Evolutionary conservation across 768 basidiomycete genomes (phyloP).

Genomic region (Candolleomyces efflorescens): DNA sequence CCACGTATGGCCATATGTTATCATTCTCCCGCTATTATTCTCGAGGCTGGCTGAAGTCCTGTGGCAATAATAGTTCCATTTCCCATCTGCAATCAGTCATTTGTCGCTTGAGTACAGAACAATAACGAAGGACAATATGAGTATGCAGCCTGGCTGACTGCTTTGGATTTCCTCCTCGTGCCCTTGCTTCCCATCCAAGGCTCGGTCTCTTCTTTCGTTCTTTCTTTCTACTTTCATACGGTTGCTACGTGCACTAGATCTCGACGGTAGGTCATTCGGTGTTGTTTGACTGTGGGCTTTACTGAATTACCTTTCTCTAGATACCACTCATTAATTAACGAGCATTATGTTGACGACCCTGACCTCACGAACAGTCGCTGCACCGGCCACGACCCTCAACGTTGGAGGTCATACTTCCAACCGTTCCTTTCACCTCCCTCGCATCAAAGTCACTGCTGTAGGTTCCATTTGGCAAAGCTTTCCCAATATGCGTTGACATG

Average conservation of each 20-base stretch:
- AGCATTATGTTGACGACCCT: conserved; percentile 1
- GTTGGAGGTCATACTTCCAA: not conserved
- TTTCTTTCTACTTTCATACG: not conserved
- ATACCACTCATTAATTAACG: not conserved
- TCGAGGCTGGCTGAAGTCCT: no score
- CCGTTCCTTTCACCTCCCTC: conserved; percentile 5
- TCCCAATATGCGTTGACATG: not conserved
- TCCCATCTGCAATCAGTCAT: not conserved
- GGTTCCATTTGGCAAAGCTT: not conserved
- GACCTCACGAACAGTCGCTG: not conserved
- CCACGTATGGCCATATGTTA: no score
- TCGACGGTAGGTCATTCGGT: not conserved
- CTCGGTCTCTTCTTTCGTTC: not conserved
- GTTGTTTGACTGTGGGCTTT: not conserved
- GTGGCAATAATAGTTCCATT: not conserved
- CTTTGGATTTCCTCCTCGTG: not conserved
- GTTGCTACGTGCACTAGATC: not conserved
- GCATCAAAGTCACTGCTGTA: conserved; percentile 8
- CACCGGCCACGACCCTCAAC: not conserved
- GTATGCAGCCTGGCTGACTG: not conserved
- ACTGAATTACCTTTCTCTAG: not conserved
- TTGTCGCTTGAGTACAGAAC: not conserved
- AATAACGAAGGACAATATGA: not conserved
- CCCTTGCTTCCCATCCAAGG: not conserved
- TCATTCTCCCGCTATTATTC: no score